A percentile compares a stretch with the other conserved stretches of the same genome.
phyloP scores from a whole-genome alignment of 495 filamentous ascomycete genomes.

The Sabuloglossum arenarium region DNA sequence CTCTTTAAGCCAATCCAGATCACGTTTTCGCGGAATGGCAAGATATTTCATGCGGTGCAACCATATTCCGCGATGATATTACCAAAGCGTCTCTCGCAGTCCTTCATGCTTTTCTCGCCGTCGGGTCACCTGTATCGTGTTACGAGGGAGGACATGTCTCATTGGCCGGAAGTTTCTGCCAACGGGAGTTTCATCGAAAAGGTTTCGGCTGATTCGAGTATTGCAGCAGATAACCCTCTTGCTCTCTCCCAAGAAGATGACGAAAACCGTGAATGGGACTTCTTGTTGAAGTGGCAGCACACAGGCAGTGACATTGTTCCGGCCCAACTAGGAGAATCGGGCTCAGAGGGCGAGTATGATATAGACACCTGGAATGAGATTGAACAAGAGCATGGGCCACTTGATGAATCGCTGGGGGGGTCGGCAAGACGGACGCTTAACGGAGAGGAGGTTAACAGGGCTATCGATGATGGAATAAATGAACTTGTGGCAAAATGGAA shows the following conservation, averaged over 20 bases:
- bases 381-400: constrained; percentile 25
- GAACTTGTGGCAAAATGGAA: constrained; percentile 36
- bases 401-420: constrained; percentile 8
- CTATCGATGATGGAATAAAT: constrained; percentile 32
- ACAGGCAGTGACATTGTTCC: constrained; percentile 27
- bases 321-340: constrained; percentile 46
- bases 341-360: constrained; percentile 31
- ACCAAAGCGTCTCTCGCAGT: not conserved
- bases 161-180: not conserved
- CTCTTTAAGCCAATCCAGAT: constrained; percentile 12
- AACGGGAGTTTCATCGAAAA: not conserved
- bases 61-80: constrained; percentile 14
- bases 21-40: constrained; percentile 8
- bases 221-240: constrained; percentile 6
- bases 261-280: constrained; percentile 18
- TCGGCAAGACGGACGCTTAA: constrained; percentile 17
- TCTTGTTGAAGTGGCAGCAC: constrained; percentile 26
- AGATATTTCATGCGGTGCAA: constrained; percentile 12
- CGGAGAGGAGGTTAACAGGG: constrained; percentile 23
- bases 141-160: constrained; percentile 5
- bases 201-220: not conserved
- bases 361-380: constrained; percentile 41
- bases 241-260: constrained; percentile 2
- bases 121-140: not conserved
- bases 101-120: constrained; percentile 10